A percentile compares a stretch with the other conserved stretches of the same genome.
phyloP scores from a whole-genome alignment of 192 early-diverging fungal species.

The Dispira simplex region DNA sequence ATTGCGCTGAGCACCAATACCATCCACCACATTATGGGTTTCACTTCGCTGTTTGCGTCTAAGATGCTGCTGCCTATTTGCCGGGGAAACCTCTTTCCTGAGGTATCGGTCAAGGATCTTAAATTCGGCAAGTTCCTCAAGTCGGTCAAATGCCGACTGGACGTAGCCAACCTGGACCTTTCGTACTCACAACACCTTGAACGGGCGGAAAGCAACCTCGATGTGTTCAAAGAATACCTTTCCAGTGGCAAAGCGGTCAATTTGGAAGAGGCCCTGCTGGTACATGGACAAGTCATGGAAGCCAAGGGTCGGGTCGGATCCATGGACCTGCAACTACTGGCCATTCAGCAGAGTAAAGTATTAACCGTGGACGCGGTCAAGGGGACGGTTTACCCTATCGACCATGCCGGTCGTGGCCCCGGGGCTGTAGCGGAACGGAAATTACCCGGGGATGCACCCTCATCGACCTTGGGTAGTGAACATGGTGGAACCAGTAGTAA shows the following conservation, averaged over 20 bases:
- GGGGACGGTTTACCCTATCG: neutral
- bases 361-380: slow-evolving; percentile 7
- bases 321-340: slow-evolving; percentile 9
- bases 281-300: slow-evolving; percentile 6
- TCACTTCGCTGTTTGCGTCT: slow-evolving; percentile 26
- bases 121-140: slow-evolving; percentile 28
- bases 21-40: slow-evolving; percentile 17
- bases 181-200: slow-evolving; percentile 1
- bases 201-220: neutral
- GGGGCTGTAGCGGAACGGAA: neutral
- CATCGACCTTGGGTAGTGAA: neutral
- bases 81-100: slow-evolving; percentile 28
- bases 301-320: neutral
- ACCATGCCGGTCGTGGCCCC: neutral
- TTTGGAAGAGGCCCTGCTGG: slow-evolving; percentile 1
- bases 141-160: slow-evolving; percentile 11
- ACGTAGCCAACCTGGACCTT: neutral
- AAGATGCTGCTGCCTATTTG: slow-evolving; percentile 35
- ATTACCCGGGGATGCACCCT: neutral
- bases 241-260: neutral
- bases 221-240: neutral
- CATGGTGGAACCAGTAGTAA: neutral
- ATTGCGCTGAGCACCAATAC: slow-evolving; percentile 10
- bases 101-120: slow-evolving; percentile 24
- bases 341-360: slow-evolving; percentile 4